Evolutionary conservation across 495 filamentous ascomycete species (phyloP).

Genomic region (Neurospora intermedia): DNA sequence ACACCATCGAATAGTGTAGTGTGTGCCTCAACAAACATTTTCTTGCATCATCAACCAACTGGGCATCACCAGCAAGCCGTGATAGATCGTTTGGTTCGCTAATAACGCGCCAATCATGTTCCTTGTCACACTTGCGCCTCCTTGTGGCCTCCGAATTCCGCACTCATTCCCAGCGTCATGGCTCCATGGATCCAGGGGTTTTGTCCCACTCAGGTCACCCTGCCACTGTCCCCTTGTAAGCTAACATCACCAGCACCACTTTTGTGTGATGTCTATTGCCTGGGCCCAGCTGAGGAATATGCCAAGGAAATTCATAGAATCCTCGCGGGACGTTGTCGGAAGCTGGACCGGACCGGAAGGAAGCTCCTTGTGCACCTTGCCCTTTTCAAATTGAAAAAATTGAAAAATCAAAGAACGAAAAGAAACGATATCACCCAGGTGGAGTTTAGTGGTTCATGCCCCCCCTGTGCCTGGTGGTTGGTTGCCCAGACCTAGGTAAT

Average conservation of each 20-base stretch:
- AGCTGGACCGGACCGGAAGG: neutral
- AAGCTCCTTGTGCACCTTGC: neutral
- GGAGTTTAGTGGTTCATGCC: neutral
- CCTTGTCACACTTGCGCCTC: neutral
- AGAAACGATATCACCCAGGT: neutral
- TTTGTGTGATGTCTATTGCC: neutral
- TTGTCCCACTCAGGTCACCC: neutral
- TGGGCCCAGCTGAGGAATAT: neutral
- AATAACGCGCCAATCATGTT: neutral
- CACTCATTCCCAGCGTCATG: neutral
- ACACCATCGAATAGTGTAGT: neutral
- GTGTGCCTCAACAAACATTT: neutral
- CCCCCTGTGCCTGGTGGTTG: neutral
- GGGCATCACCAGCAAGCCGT: neutral
- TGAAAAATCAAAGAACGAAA: neutral
- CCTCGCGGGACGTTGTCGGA: neutral
- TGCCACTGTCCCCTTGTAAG: neutral
- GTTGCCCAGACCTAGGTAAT: too few relatives aligned
- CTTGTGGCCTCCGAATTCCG: neutral
- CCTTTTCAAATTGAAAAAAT: too few relatives aligned
- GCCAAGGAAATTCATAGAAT: neutral
- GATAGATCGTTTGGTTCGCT: neutral
- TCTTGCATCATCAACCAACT: neutral
- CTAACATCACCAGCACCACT: neutral
- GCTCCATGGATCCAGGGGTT: neutral